These are phyloP conservation scores for Pythium folliculosum DNA, from an alignment of 352 stramenopile genomes.

Conservation along the genomic window DNA sequence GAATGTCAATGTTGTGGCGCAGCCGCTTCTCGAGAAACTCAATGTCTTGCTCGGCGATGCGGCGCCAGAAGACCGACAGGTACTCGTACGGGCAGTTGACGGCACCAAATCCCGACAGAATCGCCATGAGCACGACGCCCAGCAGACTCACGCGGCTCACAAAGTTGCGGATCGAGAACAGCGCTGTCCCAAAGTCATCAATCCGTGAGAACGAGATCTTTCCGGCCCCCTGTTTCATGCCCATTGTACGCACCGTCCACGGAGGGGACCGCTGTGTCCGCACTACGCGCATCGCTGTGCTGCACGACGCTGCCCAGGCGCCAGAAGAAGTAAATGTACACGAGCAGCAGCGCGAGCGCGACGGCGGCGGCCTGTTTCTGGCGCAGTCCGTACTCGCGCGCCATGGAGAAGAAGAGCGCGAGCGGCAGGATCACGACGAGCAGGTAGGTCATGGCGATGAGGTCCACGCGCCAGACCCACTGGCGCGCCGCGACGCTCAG, in stretches of 20 bases:
- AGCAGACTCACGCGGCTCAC: conserved; percentile 82
- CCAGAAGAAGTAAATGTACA: conserved; percentile 82
- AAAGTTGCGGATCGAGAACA: conserved; percentile 82
- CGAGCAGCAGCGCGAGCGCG: conserved; percentile 32
- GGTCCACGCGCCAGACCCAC: conserved; percentile 74
- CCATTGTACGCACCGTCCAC: conserved; percentile 39
- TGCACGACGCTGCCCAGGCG: conserved; percentile 59
- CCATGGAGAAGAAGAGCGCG: conserved; percentile 74
- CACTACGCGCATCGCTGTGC: conserved; percentile 31
- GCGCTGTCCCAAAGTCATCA: conserved; percentile 23
- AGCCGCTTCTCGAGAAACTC: conserved; percentile 78
- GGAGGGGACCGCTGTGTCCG: conserved; percentile 25
- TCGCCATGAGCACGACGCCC: conserved; percentile 80
- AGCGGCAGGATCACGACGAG: conserved; percentile 76
- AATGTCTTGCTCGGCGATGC: conserved; percentile 79
- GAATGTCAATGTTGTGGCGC: conserved; percentile 80
- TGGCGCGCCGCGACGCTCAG: conserved; percentile 62
- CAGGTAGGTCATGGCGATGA: conserved; percentile 78
- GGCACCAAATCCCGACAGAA: conserved; percentile 80
- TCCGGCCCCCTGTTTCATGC: neutral
- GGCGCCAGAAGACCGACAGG: conserved; percentile 81
- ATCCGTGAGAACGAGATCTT: neutral
- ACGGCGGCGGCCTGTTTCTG: conserved; percentile 28
- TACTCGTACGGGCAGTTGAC: conserved; percentile 88
- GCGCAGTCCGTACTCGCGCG: conserved; percentile 56